Evolutionary conservation across 352 stramenopile genomes (phyloP).

Genomic region (Thraustochytrium sp.): DNA sequence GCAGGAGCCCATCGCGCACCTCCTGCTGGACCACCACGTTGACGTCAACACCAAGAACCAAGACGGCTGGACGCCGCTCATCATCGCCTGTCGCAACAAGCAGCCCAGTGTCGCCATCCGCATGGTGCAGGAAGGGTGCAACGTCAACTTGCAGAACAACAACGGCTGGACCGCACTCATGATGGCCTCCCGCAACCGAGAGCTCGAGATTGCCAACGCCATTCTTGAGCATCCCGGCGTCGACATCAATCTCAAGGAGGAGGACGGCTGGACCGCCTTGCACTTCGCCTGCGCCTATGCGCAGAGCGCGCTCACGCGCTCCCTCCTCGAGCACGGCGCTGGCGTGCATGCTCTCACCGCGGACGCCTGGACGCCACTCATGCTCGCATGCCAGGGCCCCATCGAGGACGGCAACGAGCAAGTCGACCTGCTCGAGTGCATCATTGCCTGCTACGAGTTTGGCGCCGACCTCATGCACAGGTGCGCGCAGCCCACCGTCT

Average conservation of each 20-base stretch:
- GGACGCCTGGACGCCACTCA: conserved; percentile 1
- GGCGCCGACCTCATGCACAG: not conserved
- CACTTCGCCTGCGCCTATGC: not conserved
- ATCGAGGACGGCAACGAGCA: not conserved
- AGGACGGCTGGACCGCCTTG: conserved; percentile 18
- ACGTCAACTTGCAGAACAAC: not conserved
- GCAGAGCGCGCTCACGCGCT: not conserved
- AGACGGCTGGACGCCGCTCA: conserved; percentile 10
- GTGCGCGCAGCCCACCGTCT: not conserved
- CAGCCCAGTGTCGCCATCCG: not conserved
- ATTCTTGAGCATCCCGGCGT: not conserved
- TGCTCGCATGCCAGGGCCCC: conserved; percentile 17
- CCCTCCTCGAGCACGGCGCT: conserved; percentile 5
- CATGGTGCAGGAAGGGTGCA: not conserved
- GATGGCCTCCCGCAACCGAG: conserved; percentile 9
- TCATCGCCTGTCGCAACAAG: not conserved
- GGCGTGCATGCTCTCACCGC: not conserved
- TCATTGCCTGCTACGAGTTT: conserved; percentile 2
- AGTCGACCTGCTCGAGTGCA: not conserved
- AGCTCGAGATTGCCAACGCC: not conserved
- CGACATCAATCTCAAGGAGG: conserved; percentile 1
- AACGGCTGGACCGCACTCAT: conserved; percentile 29
- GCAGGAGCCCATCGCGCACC: not conserved
- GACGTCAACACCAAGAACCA: not conserved
- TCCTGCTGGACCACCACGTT: not conserved